Base-by-base conservation (phyloP, 2,329 filamentous ascomycete species). In the Ilyonectria robusta region DNA sequence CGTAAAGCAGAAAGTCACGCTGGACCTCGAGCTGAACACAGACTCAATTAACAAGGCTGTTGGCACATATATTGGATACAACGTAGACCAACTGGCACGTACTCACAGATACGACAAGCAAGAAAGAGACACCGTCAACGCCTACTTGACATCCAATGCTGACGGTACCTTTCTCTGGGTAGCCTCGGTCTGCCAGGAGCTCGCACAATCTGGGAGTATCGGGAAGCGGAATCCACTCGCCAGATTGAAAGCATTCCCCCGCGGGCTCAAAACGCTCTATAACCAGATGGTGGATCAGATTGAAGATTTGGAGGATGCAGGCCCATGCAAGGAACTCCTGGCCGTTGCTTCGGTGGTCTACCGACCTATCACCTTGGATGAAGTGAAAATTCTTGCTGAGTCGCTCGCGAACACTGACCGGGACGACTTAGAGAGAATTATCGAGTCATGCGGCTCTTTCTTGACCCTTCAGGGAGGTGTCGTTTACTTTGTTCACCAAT, bases 401-500 rank as follows among this genome's bases (percentile, higher is more conserved):
- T 33, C 64, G 29, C 60, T 61, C 1, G 62, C 61, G 10, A 51
- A 67, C 19, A 13, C 6, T 6, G 66, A 77, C 37, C 10, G 37
- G 15, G 59, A 72, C 8, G 54, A 61, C 1, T 19, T 81, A 4
- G 17, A 51, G 35, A 62, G 79, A 3, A 70, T 82, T 9, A 71
- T 84, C 13, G 42, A 62, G 3, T 19, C 62, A 4, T 85, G 80
- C 17, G 59, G 82, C 21, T 85, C 80, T 6, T 82, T 85, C 59
- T 70, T 85, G 1, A 81, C 75, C 2, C 11, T 81, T 42, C 74
- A 71, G 31, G 59, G 79, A 1, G 62, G 48, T 2, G 67, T 29
- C 0, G 48, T 84, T 10, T 80, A 72, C 56, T 78, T 83, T 68
- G 75, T 85, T 3, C 81, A 84, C 68, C 78, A 83, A 61, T 84